A percentile compares a stretch with the other conserved stretches of the same genome.
Conservation (phyloP, 257 asterid genomes). For the Scutellaria baicalensis region DNA sequence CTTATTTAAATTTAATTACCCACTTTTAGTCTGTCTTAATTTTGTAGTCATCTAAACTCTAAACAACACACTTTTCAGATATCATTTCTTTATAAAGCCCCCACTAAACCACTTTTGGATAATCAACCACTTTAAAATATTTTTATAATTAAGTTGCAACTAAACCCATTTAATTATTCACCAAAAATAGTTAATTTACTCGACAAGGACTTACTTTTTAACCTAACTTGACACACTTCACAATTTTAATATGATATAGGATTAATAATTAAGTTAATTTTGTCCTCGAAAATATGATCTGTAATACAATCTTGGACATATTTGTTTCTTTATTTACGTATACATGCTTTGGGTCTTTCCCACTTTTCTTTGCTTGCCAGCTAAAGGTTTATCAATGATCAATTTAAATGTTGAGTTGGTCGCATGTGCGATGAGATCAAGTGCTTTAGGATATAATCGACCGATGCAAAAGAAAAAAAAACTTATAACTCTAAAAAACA, state of each 20-base stretch:
- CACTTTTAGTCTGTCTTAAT: too few species aligned
- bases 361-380: background rate
- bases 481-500: too few species aligned
- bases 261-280: too few species aligned
- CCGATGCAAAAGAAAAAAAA: too few species aligned
- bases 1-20: too few species aligned
- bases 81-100: background rate
- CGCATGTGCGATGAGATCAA: too few species aligned
- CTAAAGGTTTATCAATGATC: too few species aligned
- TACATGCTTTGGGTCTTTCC: constrained; percentile 3
- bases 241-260: too few species aligned
- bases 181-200: background rate
- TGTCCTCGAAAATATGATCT: too few species aligned
- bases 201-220: constrained; percentile 8
- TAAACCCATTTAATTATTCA: background rate
- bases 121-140: background rate
- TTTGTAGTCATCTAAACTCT: background rate
- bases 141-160: background rate
- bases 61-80: background rate
- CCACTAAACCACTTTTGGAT: background rate
- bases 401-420: too few species aligned
- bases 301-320: too few species aligned
- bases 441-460: too few species aligned
- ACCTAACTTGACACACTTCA: background rate
- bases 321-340: background rate